Evolutionary conservation across 257 asterid species (phyloP), one percentile per base, ranked within the genome.

Genomic region (Solanum medicagineum): DNA sequence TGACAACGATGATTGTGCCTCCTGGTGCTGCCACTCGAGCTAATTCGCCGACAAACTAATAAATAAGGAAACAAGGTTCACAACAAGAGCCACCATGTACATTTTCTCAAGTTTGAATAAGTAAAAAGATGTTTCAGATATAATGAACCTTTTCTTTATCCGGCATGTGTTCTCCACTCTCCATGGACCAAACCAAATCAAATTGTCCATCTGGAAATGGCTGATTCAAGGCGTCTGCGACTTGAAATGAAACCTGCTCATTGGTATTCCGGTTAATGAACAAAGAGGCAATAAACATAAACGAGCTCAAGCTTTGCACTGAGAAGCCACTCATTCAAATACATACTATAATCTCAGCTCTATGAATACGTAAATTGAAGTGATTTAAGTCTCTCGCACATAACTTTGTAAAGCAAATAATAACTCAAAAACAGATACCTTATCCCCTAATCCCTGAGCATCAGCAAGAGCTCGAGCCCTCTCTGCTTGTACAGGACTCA

Each of bases 161-260:
- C 3, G 98, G 99, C 99, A 97, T 97, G 94, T 97, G 99, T 88
- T 97, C 99, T 19, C 98, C 99, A 83, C 99, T 97, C 93, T 97
- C 99, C 99, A 97, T 93, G 84, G 99, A 97, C 99, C 99, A 95
- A 84, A 94, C 98, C 87, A 97, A 59, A 90, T 97, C 96, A 45
- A 93, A 97, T 83, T 93, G 80, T 16, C 96, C 95, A 88, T 94
- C 98, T 12, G 95, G 91, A 89, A 97, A 97, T 14, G 99, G 99
- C 83, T 97, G 99, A 89, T 93, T 93, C 87, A 97, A 83, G 16
- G 99, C 99, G 86, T 97, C 99, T 12, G 98, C 98, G 49, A 97
- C 98, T 95, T 92, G 93, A 88, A 95, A 97, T 8, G 94, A 91
- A 53, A 89, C 98, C 98, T 96, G 94, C 63, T 42, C 81, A 71